Percentiles rank a stretch among this genome's conserved stretches.
Conservation (phyloP, 345 rosid species). For the Turritis glabra region DNA sequence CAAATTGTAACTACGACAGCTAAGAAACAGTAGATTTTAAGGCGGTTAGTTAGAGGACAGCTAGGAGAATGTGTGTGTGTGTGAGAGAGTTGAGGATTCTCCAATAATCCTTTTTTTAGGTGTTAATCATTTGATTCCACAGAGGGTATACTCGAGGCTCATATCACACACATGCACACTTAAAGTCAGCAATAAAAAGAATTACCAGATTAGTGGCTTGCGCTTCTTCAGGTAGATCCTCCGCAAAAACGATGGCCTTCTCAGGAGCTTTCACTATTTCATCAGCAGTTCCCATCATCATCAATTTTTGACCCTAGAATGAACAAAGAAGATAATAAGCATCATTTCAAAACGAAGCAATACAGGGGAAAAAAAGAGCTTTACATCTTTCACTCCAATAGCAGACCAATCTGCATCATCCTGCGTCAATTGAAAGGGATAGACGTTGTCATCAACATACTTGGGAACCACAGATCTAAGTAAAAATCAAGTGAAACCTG, state of each 20-base stretch:
- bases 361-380: background rate
- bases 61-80: background rate
- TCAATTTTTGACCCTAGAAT: constrained; percentile 86
- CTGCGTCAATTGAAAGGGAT: constrained; percentile 43
- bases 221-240: constrained; percentile 98
- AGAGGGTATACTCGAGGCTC: background rate
- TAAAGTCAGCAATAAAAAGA: background rate
- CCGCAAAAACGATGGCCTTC: constrained; percentile 86
- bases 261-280: constrained; percentile 96
- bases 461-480: background rate
- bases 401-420: constrained; percentile 93
- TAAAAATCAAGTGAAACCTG: background rate
- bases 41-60: background rate
- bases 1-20: background rate
- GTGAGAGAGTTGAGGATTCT: background rate
- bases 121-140: background rate
- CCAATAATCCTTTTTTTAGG: background rate
- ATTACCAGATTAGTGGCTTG: constrained; percentile 70
- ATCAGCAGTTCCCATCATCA: constrained; percentile 99
- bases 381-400: constrained; percentile 80
- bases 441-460: constrained; percentile 4
- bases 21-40: background rate
- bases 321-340: constrained; percentile 9
- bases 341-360: background rate
- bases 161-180: background rate